phyloP scores from a whole-genome alignment of 2,329 filamentous ascomycete genomes.

The Colletotrichum lini region DNA sequence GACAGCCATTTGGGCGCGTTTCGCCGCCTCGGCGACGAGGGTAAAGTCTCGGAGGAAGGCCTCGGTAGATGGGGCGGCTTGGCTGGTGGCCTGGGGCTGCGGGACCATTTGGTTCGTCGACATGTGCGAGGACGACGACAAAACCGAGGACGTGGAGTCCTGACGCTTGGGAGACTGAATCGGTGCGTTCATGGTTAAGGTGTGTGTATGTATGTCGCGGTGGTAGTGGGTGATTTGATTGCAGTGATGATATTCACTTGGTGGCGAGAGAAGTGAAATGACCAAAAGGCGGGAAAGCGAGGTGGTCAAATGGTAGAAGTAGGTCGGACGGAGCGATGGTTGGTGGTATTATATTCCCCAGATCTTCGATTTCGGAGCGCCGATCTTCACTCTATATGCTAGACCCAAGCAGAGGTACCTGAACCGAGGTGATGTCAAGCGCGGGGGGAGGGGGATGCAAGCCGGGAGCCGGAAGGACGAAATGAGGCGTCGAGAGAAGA shows the following conservation, averaged over 20 bases:
- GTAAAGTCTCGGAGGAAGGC: conserved; percentile 84
- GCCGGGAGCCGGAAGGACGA: conserved; percentile 20
- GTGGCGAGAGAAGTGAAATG: conserved; percentile 7
- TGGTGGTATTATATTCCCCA: conserved; percentile 42
- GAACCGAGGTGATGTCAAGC: conserved; percentile 37
- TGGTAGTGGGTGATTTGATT: background rate
- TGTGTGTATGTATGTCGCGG: background rate
- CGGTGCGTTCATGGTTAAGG: conserved; percentile 41
- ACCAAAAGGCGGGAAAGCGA: background rate
- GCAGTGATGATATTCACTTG: background rate
- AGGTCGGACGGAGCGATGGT: conserved; percentile 22
- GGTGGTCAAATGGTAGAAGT: conserved; percentile 1
- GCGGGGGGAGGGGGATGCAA: conserved; percentile 6
- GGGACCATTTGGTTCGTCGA: conserved; percentile 45
- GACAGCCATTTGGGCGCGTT: conserved; percentile 90
- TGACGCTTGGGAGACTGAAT: conserved; percentile 36
- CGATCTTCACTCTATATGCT: conserved; percentile 35
- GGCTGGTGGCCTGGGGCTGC: conserved; percentile 49
- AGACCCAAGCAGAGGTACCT: conserved; percentile 33
- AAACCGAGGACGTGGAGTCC: conserved; percentile 35
- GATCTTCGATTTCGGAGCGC: conserved; percentile 37
- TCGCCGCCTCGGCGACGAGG: conserved; percentile 91
- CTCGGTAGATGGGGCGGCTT: conserved; percentile 60
- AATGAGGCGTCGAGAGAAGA: conserved; percentile 18
- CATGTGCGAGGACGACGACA: conserved; percentile 50